Conservation (phyloP, 1,284 basidiomycete species). For the Exobasidium rhododendri region DNA sequence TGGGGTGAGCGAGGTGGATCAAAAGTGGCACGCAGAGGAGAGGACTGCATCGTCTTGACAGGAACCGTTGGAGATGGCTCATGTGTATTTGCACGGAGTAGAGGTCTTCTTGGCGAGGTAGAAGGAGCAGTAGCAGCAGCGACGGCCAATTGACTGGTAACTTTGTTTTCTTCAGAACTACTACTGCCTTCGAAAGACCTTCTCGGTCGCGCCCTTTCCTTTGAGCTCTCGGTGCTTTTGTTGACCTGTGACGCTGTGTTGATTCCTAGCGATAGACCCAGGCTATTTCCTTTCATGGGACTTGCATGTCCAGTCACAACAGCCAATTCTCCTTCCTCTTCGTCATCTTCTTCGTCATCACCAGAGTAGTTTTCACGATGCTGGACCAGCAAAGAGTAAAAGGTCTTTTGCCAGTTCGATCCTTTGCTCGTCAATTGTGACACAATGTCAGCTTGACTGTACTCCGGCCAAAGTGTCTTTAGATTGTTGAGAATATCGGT, state of each 20-base stretch:
- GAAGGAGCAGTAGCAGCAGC: neutral
- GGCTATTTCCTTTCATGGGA: conserved; percentile 13
- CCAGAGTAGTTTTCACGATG: conserved; percentile 51
- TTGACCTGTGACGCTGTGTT: neutral
- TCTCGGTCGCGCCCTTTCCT: neutral
- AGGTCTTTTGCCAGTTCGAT: conserved; percentile 53
- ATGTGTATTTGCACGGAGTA: neutral
- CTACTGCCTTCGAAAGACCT: neutral
- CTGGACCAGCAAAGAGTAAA: conserved; percentile 49
- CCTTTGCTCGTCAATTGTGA: conserved; percentile 35
- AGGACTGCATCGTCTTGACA: neutral
- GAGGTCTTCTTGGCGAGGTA: conserved; percentile 5
- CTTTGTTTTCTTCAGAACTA: neutral
- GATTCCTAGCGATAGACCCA: conserved; percentile 21
- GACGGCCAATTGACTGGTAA: neutral
- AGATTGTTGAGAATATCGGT: conserved; percentile 85
- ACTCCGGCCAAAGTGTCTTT: conserved; percentile 74
- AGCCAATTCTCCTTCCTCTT: conserved; percentile 27
- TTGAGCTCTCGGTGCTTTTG: neutral
- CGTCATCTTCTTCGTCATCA: conserved; percentile 49
- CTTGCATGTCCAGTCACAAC: neutral
- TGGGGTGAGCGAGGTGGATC: neutral
- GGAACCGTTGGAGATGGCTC: neutral
- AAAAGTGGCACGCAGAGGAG: neutral
- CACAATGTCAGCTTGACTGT: conserved; percentile 39